Conservation (phyloP, 2,329 filamentous ascomycete genomes). For the Fusarium illudens region DNA sequence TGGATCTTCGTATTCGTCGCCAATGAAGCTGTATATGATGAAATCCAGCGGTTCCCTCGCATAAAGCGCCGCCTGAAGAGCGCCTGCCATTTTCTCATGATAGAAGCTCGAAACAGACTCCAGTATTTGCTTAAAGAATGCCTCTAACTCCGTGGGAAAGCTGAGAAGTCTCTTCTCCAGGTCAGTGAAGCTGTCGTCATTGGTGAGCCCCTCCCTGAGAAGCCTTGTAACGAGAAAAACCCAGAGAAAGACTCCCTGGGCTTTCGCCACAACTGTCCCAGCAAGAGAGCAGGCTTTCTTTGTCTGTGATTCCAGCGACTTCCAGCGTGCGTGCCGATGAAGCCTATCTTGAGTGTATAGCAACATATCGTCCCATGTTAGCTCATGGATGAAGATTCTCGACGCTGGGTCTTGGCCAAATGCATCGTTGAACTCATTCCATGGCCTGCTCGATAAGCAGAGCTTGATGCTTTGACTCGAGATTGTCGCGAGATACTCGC, state of each 20-base stretch:
- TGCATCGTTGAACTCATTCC: slow-evolving; percentile 17
- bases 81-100: background rate
- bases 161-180: slow-evolving; percentile 8
- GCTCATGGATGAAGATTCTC: slow-evolving; percentile 20
- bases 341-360: background rate
- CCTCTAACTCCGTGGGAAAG: slow-evolving; percentile 20
- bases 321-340: background rate
- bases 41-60: background rate
- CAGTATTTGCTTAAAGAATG: background rate
- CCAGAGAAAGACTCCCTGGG: slow-evolving; percentile 33
- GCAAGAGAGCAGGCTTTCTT: background rate
- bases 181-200: slow-evolving; percentile 12
- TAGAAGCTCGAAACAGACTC: background rate
- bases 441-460: slow-evolving; percentile 22
- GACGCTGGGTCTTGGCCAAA: background rate
- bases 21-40: background rate
- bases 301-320: background rate
- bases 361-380: slow-evolving; percentile 16
- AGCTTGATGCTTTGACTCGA: slow-evolving; percentile 4
- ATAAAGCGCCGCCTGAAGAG: background rate
- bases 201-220: slow-evolving; percentile 12
- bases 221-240: slow-evolving; percentile 21
- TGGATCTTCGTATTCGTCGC: background rate
- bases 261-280: slow-evolving; percentile 6
- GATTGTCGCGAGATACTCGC: background rate